These are phyloP conservation scores for Musa itinerans DNA, from an alignment of 176 grass and related monocot species.

Conservation along the genomic window DNA sequence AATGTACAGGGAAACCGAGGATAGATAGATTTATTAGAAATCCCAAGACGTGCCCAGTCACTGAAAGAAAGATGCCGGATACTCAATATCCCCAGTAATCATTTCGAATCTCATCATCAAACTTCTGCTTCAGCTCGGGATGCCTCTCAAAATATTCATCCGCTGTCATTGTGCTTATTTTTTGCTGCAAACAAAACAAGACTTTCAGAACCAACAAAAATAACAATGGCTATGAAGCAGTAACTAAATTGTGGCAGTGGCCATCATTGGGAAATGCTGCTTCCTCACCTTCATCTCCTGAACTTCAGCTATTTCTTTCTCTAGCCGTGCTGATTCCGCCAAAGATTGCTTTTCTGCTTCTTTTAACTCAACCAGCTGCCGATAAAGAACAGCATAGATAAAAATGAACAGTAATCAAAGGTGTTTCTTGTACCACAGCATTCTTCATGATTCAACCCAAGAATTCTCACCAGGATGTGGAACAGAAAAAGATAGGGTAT, in stretches of 20 bases:
- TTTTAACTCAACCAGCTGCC: slow-evolving; percentile 65
- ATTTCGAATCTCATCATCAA: slow-evolving; percentile 89
- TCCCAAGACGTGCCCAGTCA: background rate
- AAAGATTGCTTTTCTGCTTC: slow-evolving; percentile 61
- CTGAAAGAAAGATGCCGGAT: background rate
- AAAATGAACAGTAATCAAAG: background rate
- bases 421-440: background rate
- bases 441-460: background rate
- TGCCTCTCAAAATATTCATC: slow-evolving; percentile 89
- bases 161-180: slow-evolving; percentile 86
- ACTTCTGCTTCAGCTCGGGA: slow-evolving; percentile 86
- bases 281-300: slow-evolving; percentile 63
- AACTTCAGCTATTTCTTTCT: slow-evolving; percentile 77
- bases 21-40: too few relatives aligned
- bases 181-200: slow-evolving; percentile 50
- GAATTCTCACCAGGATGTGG: background rate
- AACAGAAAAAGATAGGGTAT: background rate
- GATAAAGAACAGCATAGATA: background rate
- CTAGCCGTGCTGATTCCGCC: slow-evolving; percentile 52
- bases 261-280: background rate
- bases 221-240: background rate
- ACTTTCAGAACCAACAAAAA: background rate
- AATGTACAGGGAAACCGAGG: background rate
- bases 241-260: background rate
- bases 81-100: slow-evolving; percentile 86